Evolutionary conservation across 805 yeast species (phyloP).

Genomic region (Saccharomycopsis babjevae): DNA sequence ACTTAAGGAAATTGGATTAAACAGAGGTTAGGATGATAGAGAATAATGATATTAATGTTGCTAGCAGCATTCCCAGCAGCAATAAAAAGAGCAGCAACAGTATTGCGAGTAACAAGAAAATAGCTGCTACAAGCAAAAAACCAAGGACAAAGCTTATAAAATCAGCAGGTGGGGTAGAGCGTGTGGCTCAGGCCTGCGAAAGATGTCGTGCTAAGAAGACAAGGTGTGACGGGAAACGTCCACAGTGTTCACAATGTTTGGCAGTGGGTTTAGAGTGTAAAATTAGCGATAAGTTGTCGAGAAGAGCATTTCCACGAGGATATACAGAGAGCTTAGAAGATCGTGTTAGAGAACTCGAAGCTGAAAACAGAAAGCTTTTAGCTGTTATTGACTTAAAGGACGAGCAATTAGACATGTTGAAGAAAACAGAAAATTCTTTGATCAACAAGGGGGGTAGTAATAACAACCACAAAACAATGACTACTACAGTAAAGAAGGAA

Average conservation of each 20-base stretch:
- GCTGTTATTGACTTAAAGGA: conserved; percentile 56
- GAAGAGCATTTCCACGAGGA: conserved; percentile 85
- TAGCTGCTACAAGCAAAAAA: conserved; percentile 3
- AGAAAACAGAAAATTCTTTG: conserved; percentile 20
- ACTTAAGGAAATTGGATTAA: background rate
- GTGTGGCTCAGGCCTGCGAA: conserved; percentile 89
- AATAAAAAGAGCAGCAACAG: background rate
- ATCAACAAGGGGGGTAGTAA: background rate
- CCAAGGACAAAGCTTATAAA: conserved; percentile 39
- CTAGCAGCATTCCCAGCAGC: background rate
- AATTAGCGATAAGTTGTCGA: conserved; percentile 74
- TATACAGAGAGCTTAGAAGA: conserved; percentile 87
- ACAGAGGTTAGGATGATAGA: background rate
- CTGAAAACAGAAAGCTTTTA: conserved; percentile 61
- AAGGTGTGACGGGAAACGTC: conserved; percentile 66
- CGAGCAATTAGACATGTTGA: conserved; percentile 42
- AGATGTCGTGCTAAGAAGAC: conserved; percentile 76
- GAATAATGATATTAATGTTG: background rate
- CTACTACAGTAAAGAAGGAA: background rate
- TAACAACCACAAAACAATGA: background rate
- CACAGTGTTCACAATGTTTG: conserved; percentile 73
- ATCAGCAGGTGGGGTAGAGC: conserved; percentile 55
- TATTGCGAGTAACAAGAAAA: background rate
- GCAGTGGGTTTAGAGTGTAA: conserved; percentile 81
- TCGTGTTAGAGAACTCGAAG: conserved; percentile 74